Conservation (phyloP, 1,284 basidiomycete genomes). For the Cystobasidium pallidum region DNA sequence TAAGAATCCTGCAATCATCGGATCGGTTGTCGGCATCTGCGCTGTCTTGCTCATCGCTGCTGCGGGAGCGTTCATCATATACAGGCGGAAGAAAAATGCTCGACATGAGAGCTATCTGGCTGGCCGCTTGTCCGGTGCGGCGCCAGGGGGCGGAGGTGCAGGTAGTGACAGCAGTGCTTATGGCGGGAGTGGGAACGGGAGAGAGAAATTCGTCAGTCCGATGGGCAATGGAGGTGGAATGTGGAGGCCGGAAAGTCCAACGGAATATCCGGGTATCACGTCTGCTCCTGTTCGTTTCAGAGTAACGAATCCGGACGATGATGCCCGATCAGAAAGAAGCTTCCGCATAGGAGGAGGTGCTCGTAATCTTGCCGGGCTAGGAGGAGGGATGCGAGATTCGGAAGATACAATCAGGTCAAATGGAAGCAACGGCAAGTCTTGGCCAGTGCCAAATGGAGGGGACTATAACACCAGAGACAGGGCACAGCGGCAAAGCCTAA, state of each 20-base stretch:
- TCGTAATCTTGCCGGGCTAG: neutral
- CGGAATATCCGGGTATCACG: conserved; percentile 40
- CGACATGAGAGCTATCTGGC: conserved; percentile 8
- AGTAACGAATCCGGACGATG: conserved; percentile 43
- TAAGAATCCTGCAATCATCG: conserved; percentile 21
- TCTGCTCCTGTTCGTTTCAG: conserved; percentile 34
- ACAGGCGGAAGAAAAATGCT: conserved; percentile 13
- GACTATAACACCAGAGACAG: neutral
- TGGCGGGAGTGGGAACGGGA: conserved; percentile 24
- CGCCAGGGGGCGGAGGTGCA: neutral
- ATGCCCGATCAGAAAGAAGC: conserved; percentile 30
- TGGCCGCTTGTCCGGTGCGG: neutral
- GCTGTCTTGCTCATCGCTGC: conserved; percentile 13
- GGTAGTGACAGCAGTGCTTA: neutral
- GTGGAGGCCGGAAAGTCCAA: conserved; percentile 44
- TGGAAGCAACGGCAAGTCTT: neutral
- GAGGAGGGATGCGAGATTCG: conserved; percentile 8
- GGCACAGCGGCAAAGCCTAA: conserved; percentile 24
- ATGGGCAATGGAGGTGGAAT: conserved; percentile 38
- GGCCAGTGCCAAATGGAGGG: neutral
- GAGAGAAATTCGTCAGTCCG: conserved; percentile 30
- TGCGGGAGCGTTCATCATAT: conserved; percentile 21
- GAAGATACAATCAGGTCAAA: conserved; percentile 32
- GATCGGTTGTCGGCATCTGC: conserved; percentile 1
- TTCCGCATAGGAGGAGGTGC: conserved; percentile 7